Conservation (phyloP, 2,329 filamentous ascomycete genomes). For the Phyllosticta capitalensis region DNA sequence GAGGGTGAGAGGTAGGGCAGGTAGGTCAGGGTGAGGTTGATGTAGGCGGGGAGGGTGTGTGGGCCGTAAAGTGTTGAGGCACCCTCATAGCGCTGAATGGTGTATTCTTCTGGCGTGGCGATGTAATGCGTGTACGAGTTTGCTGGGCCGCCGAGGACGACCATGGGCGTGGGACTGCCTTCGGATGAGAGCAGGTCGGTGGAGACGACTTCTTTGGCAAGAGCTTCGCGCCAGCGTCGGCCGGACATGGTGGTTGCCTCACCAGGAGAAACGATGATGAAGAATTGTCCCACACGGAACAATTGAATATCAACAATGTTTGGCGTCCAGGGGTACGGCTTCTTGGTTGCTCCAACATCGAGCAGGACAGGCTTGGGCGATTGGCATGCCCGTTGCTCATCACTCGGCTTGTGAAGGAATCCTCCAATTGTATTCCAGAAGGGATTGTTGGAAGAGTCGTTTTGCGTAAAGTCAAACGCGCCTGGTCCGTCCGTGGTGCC, state of each 20-base stretch:
- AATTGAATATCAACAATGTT: slow-evolving; percentile 87
- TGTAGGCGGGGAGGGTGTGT: slow-evolving; percentile 74
- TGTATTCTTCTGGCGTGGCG: slow-evolving; percentile 69
- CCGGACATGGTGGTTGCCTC: slow-evolving; percentile 92
- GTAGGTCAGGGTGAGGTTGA: slow-evolving; percentile 71
- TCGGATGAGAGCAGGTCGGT: slow-evolving; percentile 3
- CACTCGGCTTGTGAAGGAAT: slow-evolving; percentile 59
- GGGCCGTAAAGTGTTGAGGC: slow-evolving; percentile 82
- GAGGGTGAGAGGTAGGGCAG: slow-evolving; percentile 53
- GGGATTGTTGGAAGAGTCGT: slow-evolving; percentile 66
- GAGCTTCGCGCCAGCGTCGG: slow-evolving; percentile 69
- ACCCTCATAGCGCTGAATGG: slow-evolving; percentile 86
- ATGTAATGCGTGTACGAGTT: slow-evolving; percentile 87
- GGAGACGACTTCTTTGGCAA: slow-evolving; percentile 38
- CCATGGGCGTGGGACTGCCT: slow-evolving; percentile 34
- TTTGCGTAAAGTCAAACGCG: slow-evolving; percentile 88
- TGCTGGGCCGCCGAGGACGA: slow-evolving; percentile 78
- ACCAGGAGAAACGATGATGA: slow-evolving; percentile 75
- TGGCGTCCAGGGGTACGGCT: slow-evolving; percentile 78
- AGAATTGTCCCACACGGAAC: slow-evolving; percentile 71
- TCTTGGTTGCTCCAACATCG: slow-evolving; percentile 71
- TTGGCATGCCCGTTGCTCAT: slow-evolving; percentile 67
- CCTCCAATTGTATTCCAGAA: slow-evolving; percentile 71
- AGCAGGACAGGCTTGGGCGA: slow-evolving; percentile 74
- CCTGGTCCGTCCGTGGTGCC: slow-evolving; percentile 89